Percentiles rank a stretch among this genome's conserved stretches.
Conservation (phyloP, 2,329 filamentous ascomycete species). For the Plenodomus biglobosus region DNA sequence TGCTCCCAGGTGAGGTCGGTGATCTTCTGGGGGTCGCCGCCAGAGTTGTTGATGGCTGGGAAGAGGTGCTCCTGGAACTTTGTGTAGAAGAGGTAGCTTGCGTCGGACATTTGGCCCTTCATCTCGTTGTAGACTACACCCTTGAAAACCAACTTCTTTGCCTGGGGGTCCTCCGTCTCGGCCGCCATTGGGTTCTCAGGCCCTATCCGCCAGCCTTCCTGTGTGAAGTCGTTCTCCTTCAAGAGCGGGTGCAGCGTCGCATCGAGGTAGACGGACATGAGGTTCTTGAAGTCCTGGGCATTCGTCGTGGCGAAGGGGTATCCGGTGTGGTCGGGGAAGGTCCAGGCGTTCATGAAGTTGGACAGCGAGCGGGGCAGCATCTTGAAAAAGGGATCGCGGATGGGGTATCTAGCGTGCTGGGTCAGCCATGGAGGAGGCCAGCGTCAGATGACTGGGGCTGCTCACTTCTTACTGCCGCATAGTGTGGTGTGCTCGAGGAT, state of each 20-base stretch:
- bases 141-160: conserved; percentile 83
- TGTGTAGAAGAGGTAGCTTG: conserved; percentile 94
- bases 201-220: conserved; percentile 95
- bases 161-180: conserved; percentile 50
- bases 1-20: conserved; percentile 93
- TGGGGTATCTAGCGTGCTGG: conserved; percentile 71
- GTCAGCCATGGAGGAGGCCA: background rate
- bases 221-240: conserved; percentile 87
- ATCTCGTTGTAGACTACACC: conserved; percentile 99
- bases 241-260: conserved; percentile 87
- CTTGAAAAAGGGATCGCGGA: conserved; percentile 99
- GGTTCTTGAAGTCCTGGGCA: conserved; percentile 88
- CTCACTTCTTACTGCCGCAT: conserved; percentile 89
- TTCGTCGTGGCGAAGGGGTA: conserved; percentile 99
- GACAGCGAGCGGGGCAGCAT: conserved; percentile 98
- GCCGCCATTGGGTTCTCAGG: conserved; percentile 75
- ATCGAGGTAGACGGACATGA: conserved; percentile 95
- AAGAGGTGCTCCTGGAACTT: conserved; percentile 93
- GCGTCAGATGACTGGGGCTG: background rate
- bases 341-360: conserved; percentile 99
- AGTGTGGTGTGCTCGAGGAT: conserved; percentile 97
- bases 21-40: conserved; percentile 93
- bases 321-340: conserved; percentile 91
- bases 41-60: conserved; percentile 92
- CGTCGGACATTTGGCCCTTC: conserved; percentile 99